Evolutionary conservation across 129 eudicot genomes (phyloP), one percentile per base, ranked within the genome.

Genomic region (Mikania micrantha): DNA sequence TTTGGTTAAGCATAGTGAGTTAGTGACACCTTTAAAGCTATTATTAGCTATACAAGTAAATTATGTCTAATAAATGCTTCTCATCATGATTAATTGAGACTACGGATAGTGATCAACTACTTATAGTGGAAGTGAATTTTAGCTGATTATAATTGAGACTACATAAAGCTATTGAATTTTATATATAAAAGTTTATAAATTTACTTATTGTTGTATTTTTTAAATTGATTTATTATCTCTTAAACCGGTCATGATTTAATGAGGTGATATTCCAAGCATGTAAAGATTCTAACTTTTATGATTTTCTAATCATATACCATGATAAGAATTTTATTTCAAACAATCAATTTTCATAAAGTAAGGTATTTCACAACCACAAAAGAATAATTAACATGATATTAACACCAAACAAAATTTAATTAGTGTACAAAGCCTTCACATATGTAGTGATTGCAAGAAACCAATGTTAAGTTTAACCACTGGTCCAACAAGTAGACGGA

Each of bases 41-140:
- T 15, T 13, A n/a, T n/a, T n/a, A n/a, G n/a, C n/a, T n/a, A 64
- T 40, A 13, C 7, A 49, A 22, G 24, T 13, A 35, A 20, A 15
- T 34, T 16, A 69, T 69, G 48, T 29, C 22, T 41, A 38, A 28
- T 27, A 16, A 13, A 16, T 41, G 67, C 28, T 27, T 29, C 47
- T 71, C 35, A 71, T 44, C 20, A 44, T 44, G 27, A 67, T 11
- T 17, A 17, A 15, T 71, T 41, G 66, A 58, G 48, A 42, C 19
- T 27, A 71, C 1, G n/a, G 38, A 60, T 59, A 70, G 40, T 41
- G 66, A 28, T 29, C 39, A 70, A 70, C 44, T 47, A n/a, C n/a
- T 47, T 16, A 58, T 59, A 59, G 15, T 59, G 64, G 64, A 29
- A 25, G 19, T 56, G 25, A 27, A 56, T 19, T 44, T n/a, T 44